These are phyloP conservation scores for Alternaria conjuncta DNA, from an alignment of 2,329 filamentous ascomycete genomes.

Conservation along the genomic window DNA sequence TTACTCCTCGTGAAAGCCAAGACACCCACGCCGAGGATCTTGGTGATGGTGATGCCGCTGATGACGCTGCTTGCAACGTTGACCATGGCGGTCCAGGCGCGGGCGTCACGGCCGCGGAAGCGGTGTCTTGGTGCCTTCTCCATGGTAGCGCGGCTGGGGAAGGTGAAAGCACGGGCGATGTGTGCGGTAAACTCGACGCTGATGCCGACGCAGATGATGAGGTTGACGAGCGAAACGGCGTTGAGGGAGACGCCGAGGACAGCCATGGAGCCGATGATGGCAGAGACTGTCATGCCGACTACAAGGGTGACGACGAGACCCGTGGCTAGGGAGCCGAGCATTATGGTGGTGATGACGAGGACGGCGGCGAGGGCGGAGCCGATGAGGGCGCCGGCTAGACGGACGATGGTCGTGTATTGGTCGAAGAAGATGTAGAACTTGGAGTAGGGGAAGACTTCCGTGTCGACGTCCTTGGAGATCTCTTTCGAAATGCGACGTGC, in stretches of 20 bases:
- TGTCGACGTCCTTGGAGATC: conserved; percentile 72
- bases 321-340: conserved; percentile 84
- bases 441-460: conserved; percentile 93
- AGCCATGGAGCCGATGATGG: conserved; percentile 96
- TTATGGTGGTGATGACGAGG: conserved; percentile 75
- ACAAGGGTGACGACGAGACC: conserved; percentile 83
- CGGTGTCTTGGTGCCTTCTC: conserved; percentile 74
- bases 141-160: conserved; percentile 82
- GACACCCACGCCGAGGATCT: conserved; percentile 88
- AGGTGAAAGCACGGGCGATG: conserved; percentile 94
- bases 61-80: conserved; percentile 96
- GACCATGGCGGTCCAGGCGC: conserved; percentile 90
- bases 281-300: conserved; percentile 90
- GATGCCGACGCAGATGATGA: conserved; percentile 97
- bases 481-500: conserved; percentile 86
- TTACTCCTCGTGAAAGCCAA: conserved; percentile 94
- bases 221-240: conserved; percentile 91
- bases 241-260: conserved; percentile 88
- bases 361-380: conserved; percentile 86
- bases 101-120: conserved; percentile 81
- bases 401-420: conserved; percentile 87
- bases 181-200: conserved; percentile 97
- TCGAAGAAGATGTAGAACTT: conserved; percentile 99
- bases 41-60: conserved; percentile 94
- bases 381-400: conserved; percentile 78